Base-by-base conservation (phyloP, 768 basidiomycete species). In the Suillus plorans region DNA sequence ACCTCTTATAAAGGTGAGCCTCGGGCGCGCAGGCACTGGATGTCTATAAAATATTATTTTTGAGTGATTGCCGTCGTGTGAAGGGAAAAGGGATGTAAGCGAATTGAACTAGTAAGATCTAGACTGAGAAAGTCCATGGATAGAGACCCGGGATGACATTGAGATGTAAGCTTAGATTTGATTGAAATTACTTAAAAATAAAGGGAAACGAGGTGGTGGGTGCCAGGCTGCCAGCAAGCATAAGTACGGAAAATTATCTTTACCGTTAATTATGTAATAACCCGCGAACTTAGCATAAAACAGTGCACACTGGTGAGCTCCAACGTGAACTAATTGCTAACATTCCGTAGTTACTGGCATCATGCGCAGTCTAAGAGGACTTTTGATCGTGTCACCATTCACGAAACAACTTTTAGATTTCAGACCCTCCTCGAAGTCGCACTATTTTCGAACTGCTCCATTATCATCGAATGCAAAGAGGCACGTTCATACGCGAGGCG, bases 31-130 rank as follows among this genome's bases (percentile, higher is more conserved):
- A 64, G 34, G 39, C 55, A 37, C 47, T 47, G n/a, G 31, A 28
- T 45, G 60, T 59, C 49, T 36, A 58, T 56, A 53, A 31, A 65
- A 67, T 65, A 66, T 62, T 66, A 62, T 50, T 50, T 50, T 67
- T 52, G 47, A 69, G 69, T 80, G 80, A 79, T 80, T 76, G 77
- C 78, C 79, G 78, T 41, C 74, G 69, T 69, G 72, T 67, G 75
- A 71, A 74, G 72, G 70, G 67, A 66, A 69, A 63, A 47, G 64
- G 61, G 52, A 61, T 25, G 34, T 49, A 68, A 68, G 65, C 67
- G 67, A 68, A 56, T 47, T 37, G 50, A 64, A 61, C 52, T 55
- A 55, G 49, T 53, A 61, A 56, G 49, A 31, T 31, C 31, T 31
- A 31, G 31, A 68, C 58, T 53, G 67, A 66, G 66, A 57, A 62